A percentile compares a stretch with the other conserved stretches of the same genome.
These are phyloP conservation scores for Panaeolus cyanescens DNA, from an alignment of 768 basidiomycete genomes.

Conservation along the genomic window DNA sequence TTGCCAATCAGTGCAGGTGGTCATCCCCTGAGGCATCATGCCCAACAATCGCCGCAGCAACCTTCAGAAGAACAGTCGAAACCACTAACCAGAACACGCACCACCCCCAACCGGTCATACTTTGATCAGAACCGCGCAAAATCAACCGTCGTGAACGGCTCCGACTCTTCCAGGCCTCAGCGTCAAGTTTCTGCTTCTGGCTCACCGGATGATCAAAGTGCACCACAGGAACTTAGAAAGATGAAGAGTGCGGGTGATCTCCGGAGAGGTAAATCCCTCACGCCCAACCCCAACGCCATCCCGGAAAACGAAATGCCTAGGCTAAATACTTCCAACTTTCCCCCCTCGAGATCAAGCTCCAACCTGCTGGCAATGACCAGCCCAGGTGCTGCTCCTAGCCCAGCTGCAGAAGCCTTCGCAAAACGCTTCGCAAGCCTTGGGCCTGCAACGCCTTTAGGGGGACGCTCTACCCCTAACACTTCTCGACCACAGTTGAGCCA, in stretches of 20 bases:
- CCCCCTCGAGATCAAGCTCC: conserved; percentile 69
- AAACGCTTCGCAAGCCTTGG: conserved; percentile 75
- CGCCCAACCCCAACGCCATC: conserved; percentile 22
- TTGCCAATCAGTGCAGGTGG: conserved; percentile 27
- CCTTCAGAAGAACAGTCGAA: conserved; percentile 12
- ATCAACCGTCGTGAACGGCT: conserved; percentile 26
- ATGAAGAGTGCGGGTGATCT: conserved; percentile 91
- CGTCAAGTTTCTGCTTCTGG: conserved; percentile 18
- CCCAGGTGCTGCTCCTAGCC: conserved; percentile 18
- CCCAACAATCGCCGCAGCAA: conserved; percentile 24
- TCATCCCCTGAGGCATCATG: conserved; percentile 20
- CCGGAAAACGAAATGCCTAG: conserved; percentile 28
- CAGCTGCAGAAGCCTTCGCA: conserved; percentile 36
- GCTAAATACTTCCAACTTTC: conserved; percentile 49
- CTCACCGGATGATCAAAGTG: conserved; percentile 39
- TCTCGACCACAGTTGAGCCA: conserved; percentile 43
- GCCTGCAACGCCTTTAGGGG: conserved; percentile 43
- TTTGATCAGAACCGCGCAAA: conserved; percentile 45
- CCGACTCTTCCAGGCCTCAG: conserved; percentile 18
- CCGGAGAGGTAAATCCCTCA: conserved; percentile 44
- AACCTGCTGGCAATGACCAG: conserved; percentile 50
- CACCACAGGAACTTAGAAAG: conserved; percentile 66
- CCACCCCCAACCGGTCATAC: conserved; percentile 68
- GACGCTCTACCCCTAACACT: conserved; percentile 37
- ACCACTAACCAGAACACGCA: conserved; percentile 69